Percentiles rank a stretch among this genome's conserved stretches.
phyloP scores from a whole-genome alignment of 2,329 filamentous ascomycete species.

The Stagonosporopsis rhizophila region DNA sequence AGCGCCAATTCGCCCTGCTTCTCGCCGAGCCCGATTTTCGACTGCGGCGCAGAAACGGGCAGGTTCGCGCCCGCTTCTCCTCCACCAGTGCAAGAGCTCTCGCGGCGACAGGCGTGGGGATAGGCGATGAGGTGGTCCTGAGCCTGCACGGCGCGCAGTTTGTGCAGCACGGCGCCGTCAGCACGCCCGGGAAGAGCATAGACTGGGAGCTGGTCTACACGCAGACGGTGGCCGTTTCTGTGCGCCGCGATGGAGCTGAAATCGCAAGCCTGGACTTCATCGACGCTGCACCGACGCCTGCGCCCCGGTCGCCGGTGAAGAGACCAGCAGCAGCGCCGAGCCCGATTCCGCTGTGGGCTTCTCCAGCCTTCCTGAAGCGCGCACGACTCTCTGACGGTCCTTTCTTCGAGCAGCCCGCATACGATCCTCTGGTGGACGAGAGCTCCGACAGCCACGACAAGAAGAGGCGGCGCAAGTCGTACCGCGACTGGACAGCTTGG shows the following conservation, averaged over 20 bases:
- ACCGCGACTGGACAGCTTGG: constrained; percentile 74
- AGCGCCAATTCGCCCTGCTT: constrained; percentile 75
- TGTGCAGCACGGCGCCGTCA: constrained; percentile 61
- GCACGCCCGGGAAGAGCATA: constrained; percentile 64
- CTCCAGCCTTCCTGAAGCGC: constrained; percentile 78
- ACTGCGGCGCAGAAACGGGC: constrained; percentile 76
- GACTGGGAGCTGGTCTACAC: constrained; percentile 64
- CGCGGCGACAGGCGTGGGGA: constrained; percentile 71
- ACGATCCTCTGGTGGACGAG: constrained; percentile 73
- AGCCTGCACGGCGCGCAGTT: constrained; percentile 74
- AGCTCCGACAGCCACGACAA: constrained; percentile 64
- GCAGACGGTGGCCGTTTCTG: constrained; percentile 46
- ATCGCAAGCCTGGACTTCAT: constrained; percentile 63
- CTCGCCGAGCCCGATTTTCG: constrained; percentile 86
- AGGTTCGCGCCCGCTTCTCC: constrained; percentile 79
- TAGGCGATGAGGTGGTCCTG: constrained; percentile 77
- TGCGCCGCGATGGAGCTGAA: constrained; percentile 56
- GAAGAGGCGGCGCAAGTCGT: constrained; percentile 75
- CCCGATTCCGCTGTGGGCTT: constrained; percentile 63
- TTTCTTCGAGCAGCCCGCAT: constrained; percentile 64
- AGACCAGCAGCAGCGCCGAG: constrained; percentile 12
- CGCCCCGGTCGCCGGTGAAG: constrained; percentile 31
- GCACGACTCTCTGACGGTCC: constrained; percentile 73
- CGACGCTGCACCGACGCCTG: constrained; percentile 39
- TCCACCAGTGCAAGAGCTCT: constrained; percentile 74